A percentile compares a stretch with the other conserved stretches of the same genome.
phyloP scores from a whole-genome alignment of 2,329 filamentous ascomycete species.

The Cladosporium sp. region DNA sequence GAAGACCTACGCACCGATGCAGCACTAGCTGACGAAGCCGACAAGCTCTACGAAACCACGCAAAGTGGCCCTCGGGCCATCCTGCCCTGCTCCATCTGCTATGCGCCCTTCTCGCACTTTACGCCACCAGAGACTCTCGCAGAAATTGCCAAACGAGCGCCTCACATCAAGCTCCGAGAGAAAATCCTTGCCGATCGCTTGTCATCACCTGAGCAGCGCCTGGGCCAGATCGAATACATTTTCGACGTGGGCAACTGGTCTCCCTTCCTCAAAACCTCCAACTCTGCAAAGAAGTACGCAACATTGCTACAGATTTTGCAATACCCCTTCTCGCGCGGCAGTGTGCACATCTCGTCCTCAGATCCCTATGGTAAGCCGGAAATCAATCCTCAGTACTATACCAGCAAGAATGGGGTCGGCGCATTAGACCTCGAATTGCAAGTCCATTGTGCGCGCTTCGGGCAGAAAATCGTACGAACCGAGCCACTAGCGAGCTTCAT shows the following conservation, averaged over 20 bases:
- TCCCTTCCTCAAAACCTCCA: background rate
- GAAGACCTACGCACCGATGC: background rate
- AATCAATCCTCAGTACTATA: constrained; percentile 1
- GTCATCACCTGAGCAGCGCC: background rate
- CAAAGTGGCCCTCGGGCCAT: constrained; percentile 17
- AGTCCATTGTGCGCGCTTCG: constrained; percentile 4
- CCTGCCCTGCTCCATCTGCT: constrained; percentile 30
- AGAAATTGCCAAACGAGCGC: background rate
- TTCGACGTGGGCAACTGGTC: constrained; percentile 1
- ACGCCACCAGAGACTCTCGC: background rate
- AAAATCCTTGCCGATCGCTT: background rate
- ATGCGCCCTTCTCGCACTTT: constrained; percentile 23
- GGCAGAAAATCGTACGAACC: constrained; percentile 10
- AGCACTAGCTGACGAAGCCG: background rate
- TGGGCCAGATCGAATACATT: background rate
- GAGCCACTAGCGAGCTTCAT: constrained; percentile 10
- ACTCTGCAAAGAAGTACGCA: background rate
- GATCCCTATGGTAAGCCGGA: background rate
- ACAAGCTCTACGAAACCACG: constrained; percentile 15
- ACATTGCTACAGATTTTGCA: constrained; percentile 14
- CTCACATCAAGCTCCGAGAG: background rate
- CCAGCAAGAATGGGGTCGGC: background rate
- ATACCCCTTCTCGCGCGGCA: constrained; percentile 29
- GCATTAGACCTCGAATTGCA: constrained; percentile 13
- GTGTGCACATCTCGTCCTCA: constrained; percentile 17